These are phyloP conservation scores for Neurospora sp. DNA, from an alignment of 495 filamentous ascomycete species.

Conservation along the genomic window DNA sequence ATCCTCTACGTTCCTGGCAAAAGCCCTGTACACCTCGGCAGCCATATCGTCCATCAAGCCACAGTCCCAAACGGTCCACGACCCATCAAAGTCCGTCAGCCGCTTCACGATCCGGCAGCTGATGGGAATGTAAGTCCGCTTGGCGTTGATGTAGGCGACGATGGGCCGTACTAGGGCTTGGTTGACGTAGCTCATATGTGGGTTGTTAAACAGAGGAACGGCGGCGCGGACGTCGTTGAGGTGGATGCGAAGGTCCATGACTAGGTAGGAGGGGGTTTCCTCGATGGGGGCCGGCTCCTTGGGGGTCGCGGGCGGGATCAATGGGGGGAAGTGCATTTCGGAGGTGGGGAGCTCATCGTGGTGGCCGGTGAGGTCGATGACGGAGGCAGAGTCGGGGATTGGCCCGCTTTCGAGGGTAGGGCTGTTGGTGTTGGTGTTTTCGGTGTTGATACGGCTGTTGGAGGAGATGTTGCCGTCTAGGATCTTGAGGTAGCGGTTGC, in stretches of 20 bases:
- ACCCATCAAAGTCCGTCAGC: conserved; percentile 80
- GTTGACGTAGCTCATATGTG: conserved; percentile 86
- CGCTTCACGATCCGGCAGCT: conserved; percentile 89
- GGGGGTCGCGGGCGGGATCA: background rate
- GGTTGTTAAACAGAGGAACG: conserved; percentile 79
- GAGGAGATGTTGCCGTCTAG: conserved; percentile 25
- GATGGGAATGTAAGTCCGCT: conserved; percentile 87
- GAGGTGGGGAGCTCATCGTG: background rate
- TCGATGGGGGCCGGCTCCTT: conserved; percentile 13
- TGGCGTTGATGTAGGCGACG: conserved; percentile 96
- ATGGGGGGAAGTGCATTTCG: background rate
- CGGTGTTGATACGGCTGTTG: conserved; percentile 14
- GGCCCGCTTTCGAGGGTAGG: conserved; percentile 3
- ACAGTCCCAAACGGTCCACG: conserved; percentile 91
- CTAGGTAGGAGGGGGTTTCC: conserved; percentile 59
- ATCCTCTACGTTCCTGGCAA: conserved; percentile 80
- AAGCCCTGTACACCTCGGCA: conserved; percentile 86
- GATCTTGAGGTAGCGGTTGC: conserved; percentile 48
- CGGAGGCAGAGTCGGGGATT: background rate
- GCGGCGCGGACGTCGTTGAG: conserved; percentile 86
- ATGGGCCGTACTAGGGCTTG: conserved; percentile 91
- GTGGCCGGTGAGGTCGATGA: conserved; percentile 1
- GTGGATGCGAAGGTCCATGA: conserved; percentile 83
- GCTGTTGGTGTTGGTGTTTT: conserved; percentile 8
- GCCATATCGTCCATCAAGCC: conserved; percentile 93